Conservation (phyloP, 2,329 filamentous ascomycete genomes). For the Mycosphaerella sp. region DNA sequence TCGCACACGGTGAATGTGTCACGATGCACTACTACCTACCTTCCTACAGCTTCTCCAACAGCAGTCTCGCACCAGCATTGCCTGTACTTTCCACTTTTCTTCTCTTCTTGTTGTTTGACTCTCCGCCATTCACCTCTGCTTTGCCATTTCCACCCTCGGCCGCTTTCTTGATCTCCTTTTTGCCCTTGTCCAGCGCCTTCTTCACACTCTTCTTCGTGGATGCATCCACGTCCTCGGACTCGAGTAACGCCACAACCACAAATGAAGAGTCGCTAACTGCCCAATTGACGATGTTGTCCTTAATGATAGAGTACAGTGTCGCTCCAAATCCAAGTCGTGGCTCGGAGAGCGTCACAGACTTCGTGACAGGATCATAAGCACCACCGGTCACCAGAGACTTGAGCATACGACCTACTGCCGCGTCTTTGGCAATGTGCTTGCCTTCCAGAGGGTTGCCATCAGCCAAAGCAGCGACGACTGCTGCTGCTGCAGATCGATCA, state of each 20-base stretch:
- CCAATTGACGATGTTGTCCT: slow-evolving; percentile 70
- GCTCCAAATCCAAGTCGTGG: slow-evolving; percentile 75
- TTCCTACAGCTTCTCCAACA: slow-evolving; percentile 32
- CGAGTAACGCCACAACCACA: slow-evolving; percentile 72
- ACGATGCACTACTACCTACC: no score
- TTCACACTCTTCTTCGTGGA: slow-evolving; percentile 59
- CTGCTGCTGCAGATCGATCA: slow-evolving; percentile 48
- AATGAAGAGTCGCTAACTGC: slow-evolving; percentile 81
- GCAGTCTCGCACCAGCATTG: slow-evolving; percentile 44
- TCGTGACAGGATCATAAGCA: slow-evolving; percentile 68
- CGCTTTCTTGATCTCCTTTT: slow-evolving; percentile 62
- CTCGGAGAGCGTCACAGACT: slow-evolving; percentile 62
- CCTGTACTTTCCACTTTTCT: slow-evolving; percentile 26
- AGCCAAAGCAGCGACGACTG: slow-evolving; percentile 53
- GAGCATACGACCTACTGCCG: slow-evolving; percentile 71
- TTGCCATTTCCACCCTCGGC: slow-evolving; percentile 53
- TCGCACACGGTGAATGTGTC: no score
- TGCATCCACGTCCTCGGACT: slow-evolving; percentile 60
- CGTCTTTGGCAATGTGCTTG: slow-evolving; percentile 55
- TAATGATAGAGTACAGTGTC: slow-evolving; percentile 74
- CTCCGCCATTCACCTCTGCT: slow-evolving; percentile 45
- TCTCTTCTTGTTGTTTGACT: slow-evolving; percentile 46
- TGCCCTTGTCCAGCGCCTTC: slow-evolving; percentile 65
- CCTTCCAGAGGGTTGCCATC: slow-evolving; percentile 38
- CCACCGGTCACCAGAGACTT: slow-evolving; percentile 89